Evolutionary conservation across 2,329 filamentous ascomycete species (phyloP), one percentile per base, ranked within the genome.

Genomic region (Aureobasidium mangrovei): DNA sequence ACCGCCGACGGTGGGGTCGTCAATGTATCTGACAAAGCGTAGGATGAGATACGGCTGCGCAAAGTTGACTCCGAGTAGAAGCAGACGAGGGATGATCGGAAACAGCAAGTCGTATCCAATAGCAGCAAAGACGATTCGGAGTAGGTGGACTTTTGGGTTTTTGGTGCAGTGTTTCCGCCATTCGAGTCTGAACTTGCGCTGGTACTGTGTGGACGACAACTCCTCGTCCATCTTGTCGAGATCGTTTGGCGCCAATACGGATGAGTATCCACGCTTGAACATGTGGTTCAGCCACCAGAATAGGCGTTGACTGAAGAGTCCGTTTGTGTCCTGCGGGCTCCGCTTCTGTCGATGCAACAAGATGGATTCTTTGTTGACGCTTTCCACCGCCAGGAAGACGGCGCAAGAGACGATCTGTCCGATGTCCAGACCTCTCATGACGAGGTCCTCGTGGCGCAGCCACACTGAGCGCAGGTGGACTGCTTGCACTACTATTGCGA

Each of bases 261-360:
- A 63, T 5, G 53, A 55, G 46, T 64, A 65, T 9, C 55, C 59
- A 43, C 57, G 46, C 5, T 48, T 57, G 55, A 72, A 69, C 2
- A 72, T 60, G 12, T 57, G 53, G 56, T 69, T 69, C 35, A 73
- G 57, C 64, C 67, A 71, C 43, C 62, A 63, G 56, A 69, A 71
- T 1, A 68, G 54, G 7, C 65, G 60, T n/a, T 69, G 61, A 4
- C 64, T 65, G 52, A 69, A 68, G 5, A 72, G 58, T 2, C 67
- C 67, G 28, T 63, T 65, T 4, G 63, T 67, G 51, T 69, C 68
- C 55, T 73, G 70, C 1, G 69, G 70, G 8, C 62, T 60, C 2
- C 60, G 56, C 33, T 42, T 60, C 8, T 55, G 57, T 32, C 60
- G 58, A 26, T 48, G 56, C 39, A 64, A 58, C 2, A 65, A 47